Conservation (phyloP, 169 alveolate species). For the Plasmodium knowlesi region DNA sequence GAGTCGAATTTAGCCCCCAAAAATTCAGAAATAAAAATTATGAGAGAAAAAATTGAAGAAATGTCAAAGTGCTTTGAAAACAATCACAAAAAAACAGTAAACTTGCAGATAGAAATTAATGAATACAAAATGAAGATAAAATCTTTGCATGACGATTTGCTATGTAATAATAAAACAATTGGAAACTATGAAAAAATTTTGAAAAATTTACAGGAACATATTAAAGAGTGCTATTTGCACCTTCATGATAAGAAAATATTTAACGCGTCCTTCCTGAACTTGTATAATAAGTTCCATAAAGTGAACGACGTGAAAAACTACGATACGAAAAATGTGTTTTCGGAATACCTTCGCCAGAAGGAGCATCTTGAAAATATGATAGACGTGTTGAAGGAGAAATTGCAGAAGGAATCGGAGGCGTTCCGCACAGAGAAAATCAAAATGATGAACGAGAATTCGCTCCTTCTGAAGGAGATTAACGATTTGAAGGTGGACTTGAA, state of each 20-base stretch:
- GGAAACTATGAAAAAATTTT: constrained; percentile 65
- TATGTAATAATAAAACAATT: constrained; percentile 60
- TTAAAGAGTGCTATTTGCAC: constrained; percentile 69
- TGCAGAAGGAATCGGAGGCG: constrained; percentile 71
- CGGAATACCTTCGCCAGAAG: constrained; percentile 66
- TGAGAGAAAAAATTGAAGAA: constrained; percentile 71
- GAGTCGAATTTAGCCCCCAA: constrained; percentile 72
- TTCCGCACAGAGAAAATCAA: constrained; percentile 63
- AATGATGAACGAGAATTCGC: constrained; percentile 72
- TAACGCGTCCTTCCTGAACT: constrained; percentile 60
- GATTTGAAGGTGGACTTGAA: constrained; percentile 69
- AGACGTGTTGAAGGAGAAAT: constrained; percentile 48
- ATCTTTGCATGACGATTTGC: constrained; percentile 59
- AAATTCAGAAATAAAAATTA: constrained; percentile 67
- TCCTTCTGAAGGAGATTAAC: constrained; percentile 62
- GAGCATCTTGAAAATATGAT: constrained; percentile 71
- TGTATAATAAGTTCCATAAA: constrained; percentile 67
- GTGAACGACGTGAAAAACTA: constrained; percentile 63
- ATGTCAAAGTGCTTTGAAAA: constrained; percentile 75
- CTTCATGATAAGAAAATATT: constrained; percentile 71
- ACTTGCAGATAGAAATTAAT: constrained; percentile 64
- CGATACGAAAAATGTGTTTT: constrained; percentile 70
- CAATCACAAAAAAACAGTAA: constrained; percentile 67
- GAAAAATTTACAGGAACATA: constrained; percentile 67
- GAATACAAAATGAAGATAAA: constrained; percentile 73